phyloP scores from a whole-genome alignment of 129 eudicot genomes.

The Erigeron canadensis region DNA sequence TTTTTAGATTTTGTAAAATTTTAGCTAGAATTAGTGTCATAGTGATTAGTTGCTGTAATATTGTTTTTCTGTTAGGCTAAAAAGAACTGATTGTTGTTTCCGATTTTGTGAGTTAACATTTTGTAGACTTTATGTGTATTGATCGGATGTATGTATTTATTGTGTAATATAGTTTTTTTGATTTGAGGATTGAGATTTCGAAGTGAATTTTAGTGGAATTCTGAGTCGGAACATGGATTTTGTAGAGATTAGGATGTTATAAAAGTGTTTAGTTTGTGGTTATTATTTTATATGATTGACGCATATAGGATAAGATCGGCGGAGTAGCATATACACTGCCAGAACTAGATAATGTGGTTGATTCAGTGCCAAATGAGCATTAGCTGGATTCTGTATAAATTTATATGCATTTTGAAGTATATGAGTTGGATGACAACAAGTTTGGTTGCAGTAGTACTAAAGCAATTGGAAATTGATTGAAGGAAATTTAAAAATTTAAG shows the following conservation, averaged over 20 bases:
- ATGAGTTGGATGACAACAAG: not conserved
- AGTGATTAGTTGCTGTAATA: not conserved
- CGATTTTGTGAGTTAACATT: slow-evolving; percentile 13
- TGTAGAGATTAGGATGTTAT: not conserved
- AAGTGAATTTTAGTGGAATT: not conserved
- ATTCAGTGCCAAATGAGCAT: not conserved
- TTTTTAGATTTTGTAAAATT: no score
- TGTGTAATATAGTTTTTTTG: slow-evolving; percentile 2
- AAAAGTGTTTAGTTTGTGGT: slow-evolving; percentile 14
- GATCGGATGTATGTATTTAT: slow-evolving; percentile 7
- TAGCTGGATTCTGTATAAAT: not conserved
- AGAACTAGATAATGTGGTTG: slow-evolving; percentile 7
- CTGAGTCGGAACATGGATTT: not conserved
- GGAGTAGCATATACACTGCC: not conserved
- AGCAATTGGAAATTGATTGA: not conserved
- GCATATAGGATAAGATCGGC: slow-evolving; percentile 10
- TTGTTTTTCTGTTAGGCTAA: not conserved
- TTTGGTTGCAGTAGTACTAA: not conserved
- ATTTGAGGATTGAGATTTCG: slow-evolving; percentile 12
- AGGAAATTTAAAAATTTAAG: slow-evolving; percentile 6
- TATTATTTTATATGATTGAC: slow-evolving; percentile 9
- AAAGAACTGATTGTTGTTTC: not conserved
- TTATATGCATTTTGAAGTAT: slow-evolving; percentile 19
- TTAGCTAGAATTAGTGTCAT: not conserved
- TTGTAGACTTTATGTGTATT: slow-evolving; percentile 1